Evolutionary conservation across 768 basidiomycete genomes (phyloP).

Genomic region (Botryobasidium botryosum): DNA sequence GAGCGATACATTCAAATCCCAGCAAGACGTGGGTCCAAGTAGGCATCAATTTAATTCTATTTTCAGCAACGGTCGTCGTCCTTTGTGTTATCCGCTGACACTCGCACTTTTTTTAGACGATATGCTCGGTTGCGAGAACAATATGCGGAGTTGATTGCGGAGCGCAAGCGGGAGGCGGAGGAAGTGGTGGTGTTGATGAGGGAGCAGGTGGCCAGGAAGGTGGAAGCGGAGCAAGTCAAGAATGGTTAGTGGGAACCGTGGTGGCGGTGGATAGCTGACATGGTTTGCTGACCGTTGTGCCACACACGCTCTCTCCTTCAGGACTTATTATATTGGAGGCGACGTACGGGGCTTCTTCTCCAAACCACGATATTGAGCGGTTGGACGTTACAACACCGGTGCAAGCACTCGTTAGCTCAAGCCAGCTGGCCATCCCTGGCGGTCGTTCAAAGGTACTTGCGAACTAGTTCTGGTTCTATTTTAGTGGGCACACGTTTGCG

Average conservation of each 20-base stretch:
- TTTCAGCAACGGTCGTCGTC: too few species aligned
- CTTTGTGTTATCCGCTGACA: not conserved
- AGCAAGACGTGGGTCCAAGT: too few species aligned
- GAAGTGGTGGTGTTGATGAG: slow-evolving; percentile 45
- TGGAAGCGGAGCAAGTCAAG: slow-evolving; percentile 42
- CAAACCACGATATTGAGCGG: slow-evolving; percentile 29
- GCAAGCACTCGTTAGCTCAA: slow-evolving; percentile 64
- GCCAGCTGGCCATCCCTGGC: slow-evolving; percentile 62
- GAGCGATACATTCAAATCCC: too few species aligned
- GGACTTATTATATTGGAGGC: slow-evolving; percentile 67
- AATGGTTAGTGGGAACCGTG: slow-evolving; percentile 32
- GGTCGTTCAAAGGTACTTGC: slow-evolving; percentile 65
- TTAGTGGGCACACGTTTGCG: too few species aligned
- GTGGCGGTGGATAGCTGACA: not conserved
- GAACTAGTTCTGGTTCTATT: too few species aligned
- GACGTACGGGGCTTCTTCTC: slow-evolving; percentile 32
- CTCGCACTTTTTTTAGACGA: slow-evolving; percentile 2
- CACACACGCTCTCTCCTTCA: slow-evolving; percentile 18
- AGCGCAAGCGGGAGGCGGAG: slow-evolving; percentile 43
- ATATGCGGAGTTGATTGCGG: slow-evolving; percentile 37
- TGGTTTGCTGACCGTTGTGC: not conserved
- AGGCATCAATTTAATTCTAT: too few species aligned
- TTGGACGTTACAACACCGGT: slow-evolving; percentile 68
- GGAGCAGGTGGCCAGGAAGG: slow-evolving; percentile 48
- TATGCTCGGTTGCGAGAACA: slow-evolving; percentile 1